Percentiles rank a stretch among this genome's conserved stretches.
Conservation (phyloP, 495 filamentous ascomycete species). For the Podospora tetraspora region DNA sequence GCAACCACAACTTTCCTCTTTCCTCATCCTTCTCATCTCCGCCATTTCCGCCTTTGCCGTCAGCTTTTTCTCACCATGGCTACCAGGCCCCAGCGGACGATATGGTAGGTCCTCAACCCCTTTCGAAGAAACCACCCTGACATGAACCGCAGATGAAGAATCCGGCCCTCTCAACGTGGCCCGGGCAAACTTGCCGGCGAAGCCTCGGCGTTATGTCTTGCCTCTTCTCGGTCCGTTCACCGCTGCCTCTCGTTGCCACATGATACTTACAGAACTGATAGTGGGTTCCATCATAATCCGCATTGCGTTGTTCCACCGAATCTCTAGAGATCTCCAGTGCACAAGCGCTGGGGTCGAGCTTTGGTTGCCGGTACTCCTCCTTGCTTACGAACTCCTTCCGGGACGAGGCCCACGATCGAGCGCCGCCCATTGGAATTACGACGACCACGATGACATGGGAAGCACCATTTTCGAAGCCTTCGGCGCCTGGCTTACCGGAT, state of each 20-base stretch:
- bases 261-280: neutral
- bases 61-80: slow-evolving; percentile 40
- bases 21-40: slow-evolving; percentile 32
- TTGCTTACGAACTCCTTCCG: slow-evolving; percentile 37
- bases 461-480: slow-evolving; percentile 35
- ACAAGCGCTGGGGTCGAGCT: slow-evolving; percentile 41
- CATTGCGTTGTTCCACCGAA: slow-evolving; percentile 37
- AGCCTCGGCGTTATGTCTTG: slow-evolving; percentile 39
- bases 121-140: neutral
- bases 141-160: slow-evolving; percentile 33
- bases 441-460: slow-evolving; percentile 36
- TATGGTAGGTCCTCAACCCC: slow-evolving; percentile 32
- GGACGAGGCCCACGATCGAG: slow-evolving; percentile 22
- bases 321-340: slow-evolving; percentile 38
- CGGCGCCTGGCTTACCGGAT: slow-evolving; percentile 31
- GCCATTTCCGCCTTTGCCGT: slow-evolving; percentile 32
- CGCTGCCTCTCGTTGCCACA: neutral
- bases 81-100: slow-evolving; percentile 42
- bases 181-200: slow-evolving; percentile 33
- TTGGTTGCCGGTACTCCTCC: slow-evolving; percentile 35
- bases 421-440: neutral
- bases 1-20: slow-evolving; percentile 40
- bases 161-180: slow-evolving; percentile 24
- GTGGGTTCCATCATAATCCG: slow-evolving; percentile 39
- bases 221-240: slow-evolving; percentile 24